Evolutionary conservation across 345 rosid species (phyloP), one percentile per base, ranked within the genome.

Genomic region (Clarkia xantiana): DNA sequence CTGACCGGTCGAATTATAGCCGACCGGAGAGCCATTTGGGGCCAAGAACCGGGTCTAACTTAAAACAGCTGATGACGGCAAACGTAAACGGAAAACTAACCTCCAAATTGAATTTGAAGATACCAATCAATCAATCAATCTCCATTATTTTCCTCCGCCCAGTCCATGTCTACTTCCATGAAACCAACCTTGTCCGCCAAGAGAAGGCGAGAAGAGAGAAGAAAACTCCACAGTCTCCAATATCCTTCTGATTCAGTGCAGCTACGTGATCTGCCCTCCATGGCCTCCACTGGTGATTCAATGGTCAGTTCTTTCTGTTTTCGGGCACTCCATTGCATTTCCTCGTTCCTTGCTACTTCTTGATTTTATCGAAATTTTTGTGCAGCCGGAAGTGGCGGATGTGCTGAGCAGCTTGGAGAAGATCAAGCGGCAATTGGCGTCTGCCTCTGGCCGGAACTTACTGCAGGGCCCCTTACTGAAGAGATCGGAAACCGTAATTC

Each of bases 381-480:
- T 57, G 58, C 62, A 68, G 55, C 86, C 79, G 78, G 64, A 67
- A 67, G 44, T 47, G 42, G 74, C 62, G 52, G 87, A 76, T 62
- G 72, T 82, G 6, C 85, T 76, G 64, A 81, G 66, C 69, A 84
- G 94, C 71, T 78, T 91, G 76, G 99, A 87, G 65, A 87, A 68
- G 88, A 87, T 93, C 77, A 93, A 93, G 69, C 76, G 99, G 60
- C 95, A 93, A 63, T 54, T 93, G 45, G 91, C 96, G 23, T 78
- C 96, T 9, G 94, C 94, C 67, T 87, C 96, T 40, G 91, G 95
- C 45, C 64, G 94, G 52, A 82, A 73, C 54, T 70, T 87, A 71
- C 67, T 93, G 50, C 96, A 93, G 62, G 99, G 99, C 41, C 99
- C 99, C 1, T 94, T 93, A 59, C 88, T 75, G 55, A 93, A 93